Base-by-base conservation (phyloP, 495 filamentous ascomycete genomes). In the Penicillium chermesinum region DNA sequence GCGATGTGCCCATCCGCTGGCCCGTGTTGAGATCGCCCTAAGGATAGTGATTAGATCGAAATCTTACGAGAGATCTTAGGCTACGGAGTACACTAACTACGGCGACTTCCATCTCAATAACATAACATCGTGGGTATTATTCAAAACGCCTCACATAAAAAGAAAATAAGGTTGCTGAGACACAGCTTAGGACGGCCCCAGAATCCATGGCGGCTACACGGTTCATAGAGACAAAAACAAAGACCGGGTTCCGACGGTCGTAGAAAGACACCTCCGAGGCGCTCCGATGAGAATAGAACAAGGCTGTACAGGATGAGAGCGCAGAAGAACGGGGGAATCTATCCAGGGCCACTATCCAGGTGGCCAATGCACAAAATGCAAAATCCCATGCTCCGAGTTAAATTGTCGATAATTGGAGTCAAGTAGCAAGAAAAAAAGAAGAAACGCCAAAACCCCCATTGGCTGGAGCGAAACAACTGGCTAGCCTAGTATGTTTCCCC, bases 401-500 rank as follows among this genome's bases (percentile, higher is more conserved):
- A 45, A 45, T 45, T 2, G 30, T 17, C 42, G 27, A 30, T 34
- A 45, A 41, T 41, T 20, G 22, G 21, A 49, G 9, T n/a, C 20
- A 17, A 45, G 17, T 39, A 41, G 42, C 49, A 49, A 39, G 25
- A 25, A 42, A 49, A 3, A 35, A 35, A 19, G 41, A 38, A 19
- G 41, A 38, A 41, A 36, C 17, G 15, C 25, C 46, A 20, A 41
- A n/a, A n/a, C n/a, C n/a, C n/a, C n/a, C n/a, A n/a, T n/a, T n/a
- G n/a, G n/a, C n/a, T n/a, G n/a, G n/a, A n/a, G n/a, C n/a, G n/a
- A n/a, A n/a, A n/a, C n/a, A n/a, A n/a, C n/a, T n/a, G n/a, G n/a
- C n/a, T n/a, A 22, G 14, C 39, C 64, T 59, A 87, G 61, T 77
- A 87, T 20, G 82, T 84, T 67, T 87, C 84, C 12, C n/a, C 82